Conservation (phyloP, 2,329 filamentous ascomycete species). For the Purpureocillium takamizusanense region DNA sequence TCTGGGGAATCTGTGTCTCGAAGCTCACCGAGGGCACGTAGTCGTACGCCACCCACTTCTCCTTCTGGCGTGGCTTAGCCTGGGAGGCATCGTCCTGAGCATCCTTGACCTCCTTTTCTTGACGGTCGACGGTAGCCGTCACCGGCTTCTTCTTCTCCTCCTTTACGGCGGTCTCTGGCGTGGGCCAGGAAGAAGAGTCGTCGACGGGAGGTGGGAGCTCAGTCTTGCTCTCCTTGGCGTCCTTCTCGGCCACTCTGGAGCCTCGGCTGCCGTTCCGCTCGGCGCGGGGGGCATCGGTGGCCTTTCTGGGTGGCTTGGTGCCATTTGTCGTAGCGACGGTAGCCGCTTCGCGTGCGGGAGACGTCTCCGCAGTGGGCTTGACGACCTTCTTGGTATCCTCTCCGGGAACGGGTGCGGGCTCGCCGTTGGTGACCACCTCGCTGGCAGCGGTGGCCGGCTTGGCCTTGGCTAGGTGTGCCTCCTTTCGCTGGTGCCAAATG, state of each 20-base stretch:
- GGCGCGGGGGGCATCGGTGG: conserved; percentile 28
- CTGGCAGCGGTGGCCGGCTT: conserved; percentile 22
- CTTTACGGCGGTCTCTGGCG: conserved; percentile 62
- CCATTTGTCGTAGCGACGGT: conserved; percentile 20
- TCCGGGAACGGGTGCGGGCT: conserved; percentile 9
- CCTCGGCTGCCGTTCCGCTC: conserved; percentile 38
- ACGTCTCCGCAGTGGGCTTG: conserved; percentile 12
- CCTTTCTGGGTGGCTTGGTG: conserved; percentile 32
- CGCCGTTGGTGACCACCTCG: conserved; percentile 28
- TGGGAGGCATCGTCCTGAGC: conserved; percentile 38
- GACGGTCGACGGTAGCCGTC: conserved; percentile 40
- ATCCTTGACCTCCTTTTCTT: conserved; percentile 57
- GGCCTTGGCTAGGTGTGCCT: conserved; percentile 49
- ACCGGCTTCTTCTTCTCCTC: conserved; percentile 64
- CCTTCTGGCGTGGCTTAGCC: conserved; percentile 54
- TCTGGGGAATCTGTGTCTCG: conserved; percentile 64
- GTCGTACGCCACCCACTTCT: conserved; percentile 76
- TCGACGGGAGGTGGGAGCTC: conserved; percentile 53
- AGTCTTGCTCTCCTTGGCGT: conserved; percentile 20
- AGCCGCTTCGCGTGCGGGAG: conserved; percentile 13
- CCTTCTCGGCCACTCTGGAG: conserved; percentile 34
- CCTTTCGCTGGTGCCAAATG: conserved; percentile 73
- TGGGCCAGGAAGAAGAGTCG: conserved; percentile 81
- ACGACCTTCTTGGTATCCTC: conserved; percentile 35
- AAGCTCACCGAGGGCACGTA: conserved; percentile 82